Base-by-base conservation (phyloP, 2,329 filamentous ascomycete genomes). In the Talaromyces atroroseus region DNA sequence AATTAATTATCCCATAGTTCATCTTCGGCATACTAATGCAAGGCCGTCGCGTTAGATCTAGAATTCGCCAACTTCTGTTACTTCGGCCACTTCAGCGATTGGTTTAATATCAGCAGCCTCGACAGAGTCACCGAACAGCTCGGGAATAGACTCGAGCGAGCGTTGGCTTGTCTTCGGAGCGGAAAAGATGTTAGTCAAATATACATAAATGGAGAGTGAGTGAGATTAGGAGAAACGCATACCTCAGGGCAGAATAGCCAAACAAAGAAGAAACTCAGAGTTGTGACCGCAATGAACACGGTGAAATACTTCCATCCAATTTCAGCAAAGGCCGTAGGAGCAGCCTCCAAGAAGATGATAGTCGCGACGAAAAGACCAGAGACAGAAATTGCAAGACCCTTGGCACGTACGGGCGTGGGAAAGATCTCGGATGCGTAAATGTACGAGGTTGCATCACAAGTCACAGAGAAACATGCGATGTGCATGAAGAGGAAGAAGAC, bases 341-440 rank as follows among this genome's bases (percentile, higher is more conserved):
- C 58, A 11, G 56, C 46, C 50, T 60, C 47, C 18, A 61, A 20
- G 38, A 62, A 59, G 20, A 61, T 42, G n/a, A 62, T 56, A 12
- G 55, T 61, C 11, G 47, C 56, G 14, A 59, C 46, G 20, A 58
- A 61, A 23, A 58, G 51, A 7, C 53, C 59, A 16, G 45, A 49
- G 48, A 65, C 58, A 14, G 56, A 56, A n/a, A 61, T 49, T 1
- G 58, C 54, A 23, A 59, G 52, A 1, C 64, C 63, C 44, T 64
- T 51, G 4, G 59, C 57, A 2, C 64, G 59, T 21, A 64, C 46
- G 12, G 60, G 58, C 5, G 53, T 63, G 5, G 63, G 63, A 48
- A 63, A 63, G 55, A 66, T 62, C 49, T 66, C 63, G 2, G 56
- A 52, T 6, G 57, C 44, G 40, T 61, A 63, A 12, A 64, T 52